Evolutionary conservation across 148 eudicot species (phyloP), one percentile per base, ranked within the genome.

Genomic region (Heliamphora exappendiculata): DNA sequence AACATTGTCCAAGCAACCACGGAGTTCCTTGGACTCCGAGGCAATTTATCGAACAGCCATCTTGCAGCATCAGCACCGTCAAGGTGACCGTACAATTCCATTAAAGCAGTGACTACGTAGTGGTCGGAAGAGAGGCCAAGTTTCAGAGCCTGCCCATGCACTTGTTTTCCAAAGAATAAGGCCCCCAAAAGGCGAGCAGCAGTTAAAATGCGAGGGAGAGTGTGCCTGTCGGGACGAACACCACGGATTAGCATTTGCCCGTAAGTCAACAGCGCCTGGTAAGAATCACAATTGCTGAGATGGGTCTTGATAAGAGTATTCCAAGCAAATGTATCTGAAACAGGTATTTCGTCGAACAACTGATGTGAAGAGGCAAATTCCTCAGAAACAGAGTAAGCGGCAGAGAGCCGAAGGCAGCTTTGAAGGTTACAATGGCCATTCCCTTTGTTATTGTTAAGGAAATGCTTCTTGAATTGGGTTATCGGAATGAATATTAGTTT

Each of bases 81-180:
- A 62, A 91, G 80, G 20, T 77, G 77, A 24, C 89, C 92, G 72
- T 91, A 91, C 79, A 91, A 74, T 83, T 89, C 84, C 80, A 91
- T 81, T n/a, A 91, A 74, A 31, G 92, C 89, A 44, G 89, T 80
- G 64, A 81, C 71, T n/a, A 91, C 88, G 82, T 89, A 87, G n/a
- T 79, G 76, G 66, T 85, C 83, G 8, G 81, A 80, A 65, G 81
- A 78, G 26, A 87, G 60, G 6, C 89, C 89, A 11, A 84, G 74
- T 77, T 91, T 91, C n/a, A 89, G 72, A 72, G 88, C 91, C 59
- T 89, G 89, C 14, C 85, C 85, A 79, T 91, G 95, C 51, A 89
- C 71, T 79, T 89, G 92, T 67, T 74, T 87, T 11, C 92, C 95
- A 34, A 91, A 76, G 14, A 69, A 49, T 17, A 89, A 74, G 66